Percentiles rank a stretch among this genome's conserved stretches.
These are phyloP conservation scores for Alternaria sp. DNA, from an alignment of 2,329 filamentous ascomycete genomes.

Conservation along the genomic window DNA sequence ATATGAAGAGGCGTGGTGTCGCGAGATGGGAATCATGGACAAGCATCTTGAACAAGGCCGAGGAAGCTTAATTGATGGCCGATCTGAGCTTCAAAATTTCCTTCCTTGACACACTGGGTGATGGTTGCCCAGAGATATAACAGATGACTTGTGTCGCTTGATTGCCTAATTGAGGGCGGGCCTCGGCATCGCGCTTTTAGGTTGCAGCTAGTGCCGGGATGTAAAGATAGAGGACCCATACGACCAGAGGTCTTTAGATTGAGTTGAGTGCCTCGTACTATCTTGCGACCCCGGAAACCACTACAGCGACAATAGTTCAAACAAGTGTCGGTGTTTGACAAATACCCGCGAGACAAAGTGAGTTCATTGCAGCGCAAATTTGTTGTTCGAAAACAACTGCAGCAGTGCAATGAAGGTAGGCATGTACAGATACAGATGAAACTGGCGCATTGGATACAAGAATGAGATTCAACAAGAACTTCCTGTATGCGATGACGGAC, in stretches of 20 bases:
- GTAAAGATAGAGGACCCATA: background rate
- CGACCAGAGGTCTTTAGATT: background rate
- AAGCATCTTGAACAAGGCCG: constrained; percentile 47
- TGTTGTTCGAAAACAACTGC: too few species aligned
- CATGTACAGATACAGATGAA: too few species aligned
- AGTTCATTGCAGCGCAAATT: too few species aligned
- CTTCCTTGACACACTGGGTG: background rate
- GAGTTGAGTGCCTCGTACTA: background rate
- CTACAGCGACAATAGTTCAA: background rate
- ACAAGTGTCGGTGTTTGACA: background rate
- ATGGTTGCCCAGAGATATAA: constrained; percentile 1
- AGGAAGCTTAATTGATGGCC: background rate
- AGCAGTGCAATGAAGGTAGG: too few species aligned
- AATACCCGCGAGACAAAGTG: too few species aligned
- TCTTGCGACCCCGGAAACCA: background rate
- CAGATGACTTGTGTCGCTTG: background rate
- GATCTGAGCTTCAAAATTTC: background rate
- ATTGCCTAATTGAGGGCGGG: background rate
- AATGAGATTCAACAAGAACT: too few species aligned
- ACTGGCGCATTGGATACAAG: too few species aligned
- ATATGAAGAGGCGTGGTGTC: constrained; percentile 54
- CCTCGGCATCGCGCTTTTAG: background rate
- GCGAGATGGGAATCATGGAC: constrained; percentile 72
- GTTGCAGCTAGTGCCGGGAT: background rate
- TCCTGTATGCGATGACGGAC: background rate